Percentiles rank a stretch among this genome's conserved stretches.
Evolutionary conservation across 2,329 filamentous ascomycete species (phyloP).

Genomic region (Colletotrichum sp.): DNA sequence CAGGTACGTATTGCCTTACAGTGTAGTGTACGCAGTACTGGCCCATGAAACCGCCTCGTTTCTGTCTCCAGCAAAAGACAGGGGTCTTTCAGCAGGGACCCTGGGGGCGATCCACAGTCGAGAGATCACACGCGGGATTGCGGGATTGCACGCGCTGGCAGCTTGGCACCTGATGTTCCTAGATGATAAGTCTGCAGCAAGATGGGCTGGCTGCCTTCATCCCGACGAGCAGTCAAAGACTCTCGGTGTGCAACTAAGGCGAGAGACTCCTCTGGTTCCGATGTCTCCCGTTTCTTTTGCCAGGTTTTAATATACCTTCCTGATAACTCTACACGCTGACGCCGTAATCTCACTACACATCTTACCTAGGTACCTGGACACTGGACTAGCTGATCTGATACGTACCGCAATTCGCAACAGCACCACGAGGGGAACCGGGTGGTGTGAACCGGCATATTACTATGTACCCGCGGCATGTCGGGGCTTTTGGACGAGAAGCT

Average conservation of each 20-base stretch:
- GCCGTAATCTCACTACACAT: background rate
- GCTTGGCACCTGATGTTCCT: constrained; percentile 16
- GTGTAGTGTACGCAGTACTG: background rate
- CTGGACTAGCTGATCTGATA: background rate
- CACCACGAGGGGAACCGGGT: background rate
- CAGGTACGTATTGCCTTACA: background rate
- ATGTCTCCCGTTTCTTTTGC: background rate
- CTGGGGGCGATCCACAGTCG: constrained; percentile 1
- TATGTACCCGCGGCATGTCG: background rate
- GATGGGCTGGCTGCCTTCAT: background rate
- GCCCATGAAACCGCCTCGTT: background rate
- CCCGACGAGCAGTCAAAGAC: background rate
- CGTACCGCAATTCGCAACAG: background rate
- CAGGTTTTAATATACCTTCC: background rate
- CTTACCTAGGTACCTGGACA: background rate
- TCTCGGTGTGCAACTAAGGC: background rate
- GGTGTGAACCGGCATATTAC: background rate
- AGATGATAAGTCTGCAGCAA: constrained; percentile 2
- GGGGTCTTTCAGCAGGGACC: background rate
- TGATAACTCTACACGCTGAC: background rate
- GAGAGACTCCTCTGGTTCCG: background rate
- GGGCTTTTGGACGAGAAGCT: background rate
- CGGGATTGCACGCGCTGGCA: constrained; percentile 15
- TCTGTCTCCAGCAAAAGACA: background rate
- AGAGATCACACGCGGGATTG: constrained; percentile 14